phyloP scores from a whole-genome alignment of 805 yeast species.

The Candida ficus region DNA sequence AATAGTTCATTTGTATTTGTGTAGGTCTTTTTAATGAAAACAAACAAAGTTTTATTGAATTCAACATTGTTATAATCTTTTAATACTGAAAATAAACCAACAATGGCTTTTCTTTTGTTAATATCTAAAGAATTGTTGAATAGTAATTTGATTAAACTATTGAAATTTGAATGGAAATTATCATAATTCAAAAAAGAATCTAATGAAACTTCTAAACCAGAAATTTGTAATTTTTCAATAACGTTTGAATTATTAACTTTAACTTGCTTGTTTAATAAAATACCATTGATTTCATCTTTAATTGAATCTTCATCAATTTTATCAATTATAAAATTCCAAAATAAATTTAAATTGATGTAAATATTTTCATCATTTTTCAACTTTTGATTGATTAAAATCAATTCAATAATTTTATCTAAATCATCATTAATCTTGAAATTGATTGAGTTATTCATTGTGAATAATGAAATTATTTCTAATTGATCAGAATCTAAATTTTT shows the following conservation, averaged over 20 bases:
- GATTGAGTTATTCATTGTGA: neutral
- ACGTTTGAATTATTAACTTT: neutral
- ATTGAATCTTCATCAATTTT: conserved; percentile 2
- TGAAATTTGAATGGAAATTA: conserved; percentile 19
- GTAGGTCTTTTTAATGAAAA: conserved; percentile 25
- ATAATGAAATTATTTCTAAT: conserved; percentile 10
- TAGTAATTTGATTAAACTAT: conserved; percentile 16
- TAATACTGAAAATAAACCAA: conserved; percentile 20
- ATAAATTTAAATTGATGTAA: conserved; percentile 6
- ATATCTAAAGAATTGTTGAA: conserved; percentile 14
- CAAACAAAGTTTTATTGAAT: conserved; percentile 21
- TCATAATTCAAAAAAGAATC: conserved; percentile 12
- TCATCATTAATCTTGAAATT: neutral
- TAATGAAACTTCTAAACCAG: conserved; percentile 6
- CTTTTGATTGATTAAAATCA: conserved; percentile 8
- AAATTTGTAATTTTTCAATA: neutral
- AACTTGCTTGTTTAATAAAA: conserved; percentile 2
- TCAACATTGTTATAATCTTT: conserved; percentile 21
- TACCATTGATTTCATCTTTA: conserved; percentile 5
- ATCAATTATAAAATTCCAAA: conserved; percentile 3
- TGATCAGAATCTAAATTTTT: conserved; percentile 16
- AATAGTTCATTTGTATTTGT: conserved; percentile 27
- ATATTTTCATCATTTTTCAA: neutral
- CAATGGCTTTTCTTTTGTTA: conserved; percentile 5
- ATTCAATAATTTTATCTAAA: conserved; percentile 7